Conservation (phyloP, 805 yeast species). For the Saccharomycopsis microspora region DNA sequence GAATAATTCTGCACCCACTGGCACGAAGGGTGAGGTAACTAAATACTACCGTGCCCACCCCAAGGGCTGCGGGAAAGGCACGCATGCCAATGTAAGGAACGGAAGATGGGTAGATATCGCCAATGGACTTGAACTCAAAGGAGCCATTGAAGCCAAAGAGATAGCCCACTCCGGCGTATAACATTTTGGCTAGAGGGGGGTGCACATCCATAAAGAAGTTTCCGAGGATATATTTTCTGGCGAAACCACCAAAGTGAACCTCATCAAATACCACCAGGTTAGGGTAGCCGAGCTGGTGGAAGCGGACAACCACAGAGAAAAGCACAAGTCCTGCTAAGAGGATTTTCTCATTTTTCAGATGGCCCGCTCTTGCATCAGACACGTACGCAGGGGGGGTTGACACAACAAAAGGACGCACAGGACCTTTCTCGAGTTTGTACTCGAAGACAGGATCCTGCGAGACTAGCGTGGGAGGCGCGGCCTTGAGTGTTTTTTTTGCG, state of each 20-base stretch:
- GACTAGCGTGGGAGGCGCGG: neutral
- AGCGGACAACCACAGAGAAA: conserved; percentile 48
- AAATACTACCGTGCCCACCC: conserved; percentile 55
- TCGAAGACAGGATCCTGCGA: conserved; percentile 30
- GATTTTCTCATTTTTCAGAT: conserved; percentile 27
- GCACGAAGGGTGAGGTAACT: conserved; percentile 58
- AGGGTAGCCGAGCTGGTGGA: conserved; percentile 53
- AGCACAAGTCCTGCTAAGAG: conserved; percentile 33
- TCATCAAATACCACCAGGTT: conserved; percentile 85
- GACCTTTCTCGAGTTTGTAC: conserved; percentile 38
- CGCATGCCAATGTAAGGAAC: conserved; percentile 63
- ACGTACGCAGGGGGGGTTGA: conserved; percentile 36
- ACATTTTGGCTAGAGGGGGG: conserved; percentile 72
- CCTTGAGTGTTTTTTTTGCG: conserved; percentile 3
- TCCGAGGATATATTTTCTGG: conserved; percentile 63
- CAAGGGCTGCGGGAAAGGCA: conserved; percentile 54
- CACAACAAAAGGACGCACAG: conserved; percentile 39
- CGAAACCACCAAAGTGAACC: conserved; percentile 88
- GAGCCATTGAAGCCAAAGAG: conserved; percentile 59
- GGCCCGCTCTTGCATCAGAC: conserved; percentile 30
- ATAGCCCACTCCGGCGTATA: conserved; percentile 59
- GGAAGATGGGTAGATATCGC: conserved; percentile 44
- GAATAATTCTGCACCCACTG: conserved; percentile 57
- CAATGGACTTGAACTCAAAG: conserved; percentile 56
- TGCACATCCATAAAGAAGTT: conserved; percentile 62